A percentile compares a stretch with the other conserved stretches of the same genome.
These are phyloP conservation scores for Aureobasidium lini DNA, from an alignment of 2,329 filamentous ascomycete species.

Conservation along the genomic window DNA sequence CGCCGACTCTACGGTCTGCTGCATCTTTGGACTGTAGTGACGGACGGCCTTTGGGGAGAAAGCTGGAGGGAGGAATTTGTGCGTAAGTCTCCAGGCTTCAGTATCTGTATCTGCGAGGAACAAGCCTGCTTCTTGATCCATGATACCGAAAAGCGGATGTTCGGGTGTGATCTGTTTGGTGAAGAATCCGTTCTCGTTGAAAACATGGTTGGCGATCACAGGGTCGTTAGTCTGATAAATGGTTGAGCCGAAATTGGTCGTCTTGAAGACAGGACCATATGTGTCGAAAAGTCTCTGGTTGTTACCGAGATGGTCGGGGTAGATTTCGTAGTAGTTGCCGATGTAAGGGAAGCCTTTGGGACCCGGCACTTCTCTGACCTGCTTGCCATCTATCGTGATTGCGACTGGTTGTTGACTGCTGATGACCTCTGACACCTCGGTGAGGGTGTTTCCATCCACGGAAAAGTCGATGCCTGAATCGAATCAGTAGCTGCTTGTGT, in stretches of 20 bases:
- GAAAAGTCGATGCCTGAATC: slow-evolving; percentile 17
- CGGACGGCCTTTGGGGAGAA: slow-evolving; percentile 53
- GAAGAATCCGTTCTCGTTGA: slow-evolving; percentile 30
- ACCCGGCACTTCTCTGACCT: slow-evolving; percentile 36
- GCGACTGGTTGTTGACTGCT: slow-evolving; percentile 19
- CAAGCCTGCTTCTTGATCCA: slow-evolving; percentile 24
- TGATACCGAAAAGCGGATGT: slow-evolving; percentile 29
- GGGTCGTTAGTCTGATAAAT: slow-evolving; percentile 33
- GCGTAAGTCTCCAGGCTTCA: slow-evolving; percentile 43
- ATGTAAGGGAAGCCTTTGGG: slow-evolving; percentile 32
- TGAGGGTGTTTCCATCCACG: neutral
- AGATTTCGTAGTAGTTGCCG: slow-evolving; percentile 32
- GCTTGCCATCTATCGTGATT: slow-evolving; percentile 44
- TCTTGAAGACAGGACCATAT: slow-evolving; percentile 33
- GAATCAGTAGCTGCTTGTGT: neutral
- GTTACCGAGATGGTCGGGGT: slow-evolving; percentile 36
- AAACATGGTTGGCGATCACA: slow-evolving; percentile 26
- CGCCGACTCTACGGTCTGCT: slow-evolving; percentile 44
- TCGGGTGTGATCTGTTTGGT: slow-evolving; percentile 34
- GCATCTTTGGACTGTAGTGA: slow-evolving; percentile 55
- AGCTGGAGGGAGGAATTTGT: slow-evolving; percentile 56
- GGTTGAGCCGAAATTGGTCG: slow-evolving; percentile 30
- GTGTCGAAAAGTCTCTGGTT: slow-evolving; percentile 33
- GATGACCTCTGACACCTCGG: slow-evolving; percentile 16
- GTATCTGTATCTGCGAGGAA: slow-evolving; percentile 43